Conservation (phyloP, 1,139 yeast genomes). For the Eremothecium gossypii region DNA sequence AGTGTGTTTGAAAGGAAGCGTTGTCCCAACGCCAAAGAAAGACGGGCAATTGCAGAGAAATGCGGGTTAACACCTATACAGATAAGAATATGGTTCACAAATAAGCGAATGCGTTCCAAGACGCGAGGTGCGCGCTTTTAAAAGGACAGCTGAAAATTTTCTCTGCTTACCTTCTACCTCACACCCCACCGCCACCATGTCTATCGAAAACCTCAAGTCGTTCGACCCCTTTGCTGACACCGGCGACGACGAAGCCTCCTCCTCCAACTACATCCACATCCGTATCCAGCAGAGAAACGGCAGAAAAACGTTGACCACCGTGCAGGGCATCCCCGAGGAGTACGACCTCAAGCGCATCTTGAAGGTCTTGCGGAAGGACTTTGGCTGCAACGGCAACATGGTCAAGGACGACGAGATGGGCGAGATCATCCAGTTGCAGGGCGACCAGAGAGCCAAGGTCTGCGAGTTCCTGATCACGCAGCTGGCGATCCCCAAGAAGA, state of each 20-base stretch:
- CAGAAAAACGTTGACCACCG: slow-evolving; percentile 96
- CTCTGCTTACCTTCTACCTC: slow-evolving; percentile 3
- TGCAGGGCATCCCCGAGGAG: slow-evolving; percentile 93
- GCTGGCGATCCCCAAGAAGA: slow-evolving; percentile 87
- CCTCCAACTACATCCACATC: slow-evolving; percentile 91
- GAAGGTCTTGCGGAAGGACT: slow-evolving; percentile 91
- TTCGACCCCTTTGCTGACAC: slow-evolving; percentile 99
- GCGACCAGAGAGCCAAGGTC: slow-evolving; percentile 96
- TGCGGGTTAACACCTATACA: slow-evolving; percentile 13
- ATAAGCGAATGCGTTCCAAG: slow-evolving; percentile 18
- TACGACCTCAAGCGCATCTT: slow-evolving; percentile 91
- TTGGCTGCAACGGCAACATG: slow-evolving; percentile 97
- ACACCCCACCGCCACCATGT: slow-evolving; percentile 26
- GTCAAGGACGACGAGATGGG: slow-evolving; percentile 96
- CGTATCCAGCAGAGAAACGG: slow-evolving; percentile 99
- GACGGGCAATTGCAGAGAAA: slow-evolving; percentile 12
- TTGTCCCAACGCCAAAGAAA: slow-evolving; percentile 11
- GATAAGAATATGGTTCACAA: slow-evolving; percentile 13
- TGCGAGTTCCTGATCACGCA: slow-evolving; percentile 85
- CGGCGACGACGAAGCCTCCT: slow-evolving; percentile 97
- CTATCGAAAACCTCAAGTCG: slow-evolving; percentile 95
- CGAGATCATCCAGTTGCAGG: slow-evolving; percentile 95
- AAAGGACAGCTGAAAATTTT: slow-evolving; percentile 5
- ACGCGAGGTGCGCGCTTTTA: slow-evolving; percentile 15
- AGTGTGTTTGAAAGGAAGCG: slow-evolving; percentile 11